phyloP scores from a whole-genome alignment of 106 monocot species.

The Vanilla planifolia region DNA sequence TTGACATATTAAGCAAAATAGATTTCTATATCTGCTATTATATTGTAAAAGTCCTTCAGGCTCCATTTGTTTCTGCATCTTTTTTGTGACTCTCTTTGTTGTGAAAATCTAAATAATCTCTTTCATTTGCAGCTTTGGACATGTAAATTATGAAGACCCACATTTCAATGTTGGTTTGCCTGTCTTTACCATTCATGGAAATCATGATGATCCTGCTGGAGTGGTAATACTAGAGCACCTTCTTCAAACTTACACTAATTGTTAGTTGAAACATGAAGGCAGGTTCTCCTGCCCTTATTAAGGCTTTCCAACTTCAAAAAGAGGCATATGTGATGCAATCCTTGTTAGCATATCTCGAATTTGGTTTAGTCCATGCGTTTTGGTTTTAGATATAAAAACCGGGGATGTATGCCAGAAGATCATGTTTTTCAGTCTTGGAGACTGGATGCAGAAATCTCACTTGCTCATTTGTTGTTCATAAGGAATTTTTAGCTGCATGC shows the following conservation, averaged over 20 bases:
- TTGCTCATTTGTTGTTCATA: no score
- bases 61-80: background rate
- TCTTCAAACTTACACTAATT: background rate
- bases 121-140: constrained; percentile 70
- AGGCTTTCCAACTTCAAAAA: background rate
- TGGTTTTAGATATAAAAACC: no score
- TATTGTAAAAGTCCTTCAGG: background rate
- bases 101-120: constrained; percentile 7
- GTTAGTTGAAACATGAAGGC: background rate
- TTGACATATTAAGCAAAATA: background rate
- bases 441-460: no score
- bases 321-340: background rate
- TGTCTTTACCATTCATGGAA: constrained; percentile 97
- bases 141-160: constrained; percentile 99
- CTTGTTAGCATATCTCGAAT: background rate
- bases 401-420: no score
- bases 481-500: no score
- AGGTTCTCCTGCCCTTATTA: background rate
- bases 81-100: background rate
- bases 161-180: constrained; percentile 98
- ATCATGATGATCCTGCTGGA: constrained; percentile 99
- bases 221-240: constrained; percentile 52
- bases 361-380: no score
- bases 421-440: no score
- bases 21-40: background rate